Conservation (phyloP, 495 filamentous ascomycete species). For the Extremus antarcticus region DNA sequence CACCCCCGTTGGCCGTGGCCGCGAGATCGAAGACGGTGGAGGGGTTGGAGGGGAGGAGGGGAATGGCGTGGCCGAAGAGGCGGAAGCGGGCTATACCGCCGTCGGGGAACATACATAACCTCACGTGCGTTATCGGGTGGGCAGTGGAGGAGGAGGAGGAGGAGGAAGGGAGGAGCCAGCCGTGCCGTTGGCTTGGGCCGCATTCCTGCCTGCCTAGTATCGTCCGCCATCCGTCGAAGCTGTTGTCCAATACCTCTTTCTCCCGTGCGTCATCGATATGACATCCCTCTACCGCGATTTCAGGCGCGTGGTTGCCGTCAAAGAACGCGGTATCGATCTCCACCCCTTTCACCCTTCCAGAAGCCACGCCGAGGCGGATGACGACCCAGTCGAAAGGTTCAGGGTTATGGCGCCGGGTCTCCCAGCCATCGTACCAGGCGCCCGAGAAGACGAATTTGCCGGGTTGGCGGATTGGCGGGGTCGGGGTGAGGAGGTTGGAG, state of each 20-base stretch:
- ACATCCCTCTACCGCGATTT: constrained; percentile 69
- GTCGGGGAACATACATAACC: constrained; percentile 84
- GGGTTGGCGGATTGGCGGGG: constrained; percentile 60
- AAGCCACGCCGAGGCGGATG: constrained; percentile 67
- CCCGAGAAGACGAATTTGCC: constrained; percentile 78
- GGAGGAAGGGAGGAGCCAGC: constrained; percentile 66
- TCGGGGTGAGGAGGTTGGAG: constrained; percentile 64
- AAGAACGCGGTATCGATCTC: constrained; percentile 86
- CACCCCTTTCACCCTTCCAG: constrained; percentile 62
- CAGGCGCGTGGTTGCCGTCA: constrained; percentile 76
- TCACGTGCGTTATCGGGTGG: constrained; percentile 72
- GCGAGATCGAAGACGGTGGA: constrained; percentile 68
- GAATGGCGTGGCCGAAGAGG: constrained; percentile 67
- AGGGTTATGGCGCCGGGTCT: constrained; percentile 77
- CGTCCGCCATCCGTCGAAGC: constrained; percentile 55
- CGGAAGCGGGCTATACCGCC: constrained; percentile 86
- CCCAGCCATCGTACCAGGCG: constrained; percentile 95
- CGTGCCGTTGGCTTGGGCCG: constrained; percentile 65
- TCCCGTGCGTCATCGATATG: constrained; percentile 40
- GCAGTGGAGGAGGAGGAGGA: constrained; percentile 38
- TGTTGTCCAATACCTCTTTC: constrained; percentile 48
- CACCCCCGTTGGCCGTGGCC: constrained; percentile 68
- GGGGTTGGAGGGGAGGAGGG: constrained; percentile 52
- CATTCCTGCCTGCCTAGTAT: constrained; percentile 61
- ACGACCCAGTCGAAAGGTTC: constrained; percentile 75